Base-by-base conservation (phyloP, 208 protist genomes). In the Leishmania major region DNA sequence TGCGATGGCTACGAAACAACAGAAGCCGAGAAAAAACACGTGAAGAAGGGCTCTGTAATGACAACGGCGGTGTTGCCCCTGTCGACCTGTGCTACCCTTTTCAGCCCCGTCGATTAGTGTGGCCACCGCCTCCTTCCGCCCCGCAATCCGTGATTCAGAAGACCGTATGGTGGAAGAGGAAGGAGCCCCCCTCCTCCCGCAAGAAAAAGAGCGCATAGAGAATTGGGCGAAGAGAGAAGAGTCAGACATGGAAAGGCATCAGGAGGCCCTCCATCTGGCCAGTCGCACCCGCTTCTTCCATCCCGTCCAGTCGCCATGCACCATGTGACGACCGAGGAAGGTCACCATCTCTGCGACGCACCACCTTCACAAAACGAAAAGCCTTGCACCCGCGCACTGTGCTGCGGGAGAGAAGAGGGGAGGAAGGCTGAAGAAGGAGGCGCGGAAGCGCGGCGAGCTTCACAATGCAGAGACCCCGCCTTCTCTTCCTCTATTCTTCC, bases 191-290 rank as follows among this genome's bases (percentile, higher is more conserved):
- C 51, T 15, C 4, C 5, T 15, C 51, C 51, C 7, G 17, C 31
- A 72, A 47, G 28, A 45, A 72, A 72, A 72, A 72, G 67, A 69
- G 62, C 31, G 13, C 62, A 19, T 22, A 13, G 25, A 70, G 43
- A 45, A 43, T 43, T n/a, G 71, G 28, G 43, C 67, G n/a, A 25
- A 80, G 71, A 31, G 57, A 80, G 22, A 80, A 13, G 45, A 43
- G 37, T 37, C 47, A 51, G 64, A 57, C 28, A 59, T 35, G 6
- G 7, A 78, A 35, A 69, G 19, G n/a, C 49, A 55, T 1, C 62
- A 69, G 31, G 22, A 69, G 13, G 62, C 7, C 15, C 15, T 15
- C 1, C 62, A 69, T 40, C 31, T 15, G 31, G 28, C 62, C 3
- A 69, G 31, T 43, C 28, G 8, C 62, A 3, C 59, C 59, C 1